Conservation (phyloP, 768 basidiomycete species). For the Rickenella mellea region DNA sequence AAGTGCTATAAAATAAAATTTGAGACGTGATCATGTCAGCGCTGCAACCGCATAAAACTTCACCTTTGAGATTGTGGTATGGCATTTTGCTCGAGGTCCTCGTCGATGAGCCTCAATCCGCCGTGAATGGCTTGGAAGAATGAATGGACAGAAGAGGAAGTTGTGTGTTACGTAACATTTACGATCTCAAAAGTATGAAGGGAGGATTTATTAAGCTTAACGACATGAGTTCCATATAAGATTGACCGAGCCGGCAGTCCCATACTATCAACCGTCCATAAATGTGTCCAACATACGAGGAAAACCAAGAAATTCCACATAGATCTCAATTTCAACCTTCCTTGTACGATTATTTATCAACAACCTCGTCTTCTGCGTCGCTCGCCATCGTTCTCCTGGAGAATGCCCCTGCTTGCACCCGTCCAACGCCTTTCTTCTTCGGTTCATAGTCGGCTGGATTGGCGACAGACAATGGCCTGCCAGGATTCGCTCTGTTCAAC, state of each 20-base stretch:
- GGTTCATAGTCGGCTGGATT: neutral
- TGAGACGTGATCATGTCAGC: slow-evolving; percentile 8
- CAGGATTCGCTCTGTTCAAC: neutral
- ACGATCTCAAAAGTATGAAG: too few species aligned
- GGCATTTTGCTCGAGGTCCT: slow-evolving; percentile 9
- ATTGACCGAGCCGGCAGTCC: too few species aligned
- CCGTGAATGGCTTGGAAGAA: too few species aligned
- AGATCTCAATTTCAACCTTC: too few species aligned
- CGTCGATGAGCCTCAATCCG: neutral
- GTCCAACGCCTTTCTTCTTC: slow-evolving; percentile 21
- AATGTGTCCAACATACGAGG: neutral
- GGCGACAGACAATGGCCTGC: slow-evolving; percentile 2
- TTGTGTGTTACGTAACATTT: too few species aligned
- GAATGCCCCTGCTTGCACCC: slow-evolving; percentile 21
- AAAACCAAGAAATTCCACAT: too few species aligned
- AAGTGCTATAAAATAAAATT: slow-evolving; percentile 49
- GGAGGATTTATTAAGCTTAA: too few species aligned
- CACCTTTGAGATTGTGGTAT: slow-evolving; percentile 82
- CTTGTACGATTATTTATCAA: too few species aligned
- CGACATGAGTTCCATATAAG: too few species aligned
- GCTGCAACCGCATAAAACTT: slow-evolving; percentile 1
- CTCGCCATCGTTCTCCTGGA: slow-evolving; percentile 76
- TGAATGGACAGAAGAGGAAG: too few species aligned
- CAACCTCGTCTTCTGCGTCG: slow-evolving; percentile 71
- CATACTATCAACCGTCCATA: too few species aligned